phyloP scores from a whole-genome alignment of 768 basidiomycete species.

The Calocybe indica region DNA sequence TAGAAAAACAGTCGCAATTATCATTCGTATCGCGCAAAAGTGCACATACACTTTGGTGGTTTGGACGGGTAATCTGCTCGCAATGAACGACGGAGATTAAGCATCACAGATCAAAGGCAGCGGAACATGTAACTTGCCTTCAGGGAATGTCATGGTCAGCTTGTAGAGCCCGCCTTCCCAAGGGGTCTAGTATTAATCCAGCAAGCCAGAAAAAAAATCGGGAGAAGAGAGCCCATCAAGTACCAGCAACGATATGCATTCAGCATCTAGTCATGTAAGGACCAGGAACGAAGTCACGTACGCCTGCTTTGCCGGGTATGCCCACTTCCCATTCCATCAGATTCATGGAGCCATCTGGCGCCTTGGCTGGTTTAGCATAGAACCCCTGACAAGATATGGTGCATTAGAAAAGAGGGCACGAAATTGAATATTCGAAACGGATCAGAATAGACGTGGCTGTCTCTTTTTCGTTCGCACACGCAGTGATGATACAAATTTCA shows the following conservation, averaged over 20 bases:
- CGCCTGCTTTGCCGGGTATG: constrained; percentile 87
- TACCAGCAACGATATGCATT: not conserved
- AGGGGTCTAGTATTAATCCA: constrained; percentile 57
- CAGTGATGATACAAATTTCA: no score
- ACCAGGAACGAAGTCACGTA: constrained; percentile 35
- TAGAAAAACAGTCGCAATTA: not conserved
- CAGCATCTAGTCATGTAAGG: constrained; percentile 7
- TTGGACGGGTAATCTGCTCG: constrained; percentile 86
- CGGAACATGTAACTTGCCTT: constrained; percentile 51
- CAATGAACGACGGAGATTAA: constrained; percentile 1
- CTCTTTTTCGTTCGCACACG: no score
- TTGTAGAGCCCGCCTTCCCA: constrained; percentile 99
- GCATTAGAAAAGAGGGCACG: not conserved
- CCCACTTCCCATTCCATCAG: constrained; percentile 99
- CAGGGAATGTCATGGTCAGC: constrained; percentile 91
- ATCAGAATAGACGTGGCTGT: no score
- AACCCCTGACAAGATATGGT: constrained; percentile 67
- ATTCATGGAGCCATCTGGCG: constrained; percentile 90
- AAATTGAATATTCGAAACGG: no score
- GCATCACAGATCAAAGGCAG: not conserved
- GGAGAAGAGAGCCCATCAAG: constrained; percentile 6
- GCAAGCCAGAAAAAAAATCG: constrained; percentile 1
- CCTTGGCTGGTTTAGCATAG: constrained; percentile 90
- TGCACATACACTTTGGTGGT: constrained; percentile 78
- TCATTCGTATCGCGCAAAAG: not conserved